Evolutionary conservation across 441 rosid species (phyloP).

Genomic region (Pelargonium myrrhifolium): DNA sequence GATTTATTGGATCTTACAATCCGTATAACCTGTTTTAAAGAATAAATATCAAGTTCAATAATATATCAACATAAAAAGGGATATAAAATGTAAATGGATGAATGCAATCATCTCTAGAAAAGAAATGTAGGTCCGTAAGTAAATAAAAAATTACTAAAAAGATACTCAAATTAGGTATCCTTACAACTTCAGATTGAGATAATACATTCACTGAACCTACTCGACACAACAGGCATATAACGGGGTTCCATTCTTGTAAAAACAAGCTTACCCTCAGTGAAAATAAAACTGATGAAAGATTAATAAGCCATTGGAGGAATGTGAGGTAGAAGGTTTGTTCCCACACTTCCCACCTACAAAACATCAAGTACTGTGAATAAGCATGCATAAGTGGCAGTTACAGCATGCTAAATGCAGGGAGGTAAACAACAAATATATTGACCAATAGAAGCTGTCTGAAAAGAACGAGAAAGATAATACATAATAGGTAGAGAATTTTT

Average conservation of each 20-base stretch:
- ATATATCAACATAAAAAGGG: conserved; percentile 6
- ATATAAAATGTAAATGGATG: background rate
- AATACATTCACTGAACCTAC: background rate
- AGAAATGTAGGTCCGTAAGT: background rate
- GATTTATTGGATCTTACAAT: conserved; percentile 54
- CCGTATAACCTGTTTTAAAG: conserved; percentile 61
- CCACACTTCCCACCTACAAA: conserved; percentile 62
- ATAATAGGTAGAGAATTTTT: background rate
- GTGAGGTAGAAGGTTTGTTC: conserved; percentile 37
- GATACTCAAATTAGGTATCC: background rate
- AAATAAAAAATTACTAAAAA: background rate
- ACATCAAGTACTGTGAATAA: conserved; percentile 18
- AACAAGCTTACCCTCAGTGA: conserved; percentile 50
- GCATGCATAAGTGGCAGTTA: background rate
- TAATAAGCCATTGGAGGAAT: conserved; percentile 52
- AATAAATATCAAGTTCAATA: conserved; percentile 18
- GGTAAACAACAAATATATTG: conserved; percentile 7
- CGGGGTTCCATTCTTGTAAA: background rate
- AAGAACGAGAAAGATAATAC: background rate
- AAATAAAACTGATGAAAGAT: conserved; percentile 52
- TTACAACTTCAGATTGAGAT: background rate
- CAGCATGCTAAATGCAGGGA: background rate
- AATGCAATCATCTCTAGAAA: background rate
- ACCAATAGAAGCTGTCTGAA: background rate
- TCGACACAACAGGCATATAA: background rate